phyloP scores from a whole-genome alignment of 2,329 filamentous ascomycete species.

The Rachicladosporium sp. region DNA sequence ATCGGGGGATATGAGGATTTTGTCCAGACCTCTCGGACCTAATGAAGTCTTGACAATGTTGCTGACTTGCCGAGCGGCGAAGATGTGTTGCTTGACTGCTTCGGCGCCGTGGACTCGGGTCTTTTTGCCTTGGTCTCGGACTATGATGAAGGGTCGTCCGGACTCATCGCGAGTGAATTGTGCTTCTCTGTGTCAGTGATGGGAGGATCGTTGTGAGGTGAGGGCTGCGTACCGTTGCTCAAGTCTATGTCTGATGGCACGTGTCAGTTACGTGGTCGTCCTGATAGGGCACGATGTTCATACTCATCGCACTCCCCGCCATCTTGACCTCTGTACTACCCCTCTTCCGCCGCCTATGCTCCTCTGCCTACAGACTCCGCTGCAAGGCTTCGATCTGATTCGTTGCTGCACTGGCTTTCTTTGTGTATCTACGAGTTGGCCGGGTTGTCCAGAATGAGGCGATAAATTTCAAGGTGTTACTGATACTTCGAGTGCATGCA shows the following conservation, averaged over 20 bases:
- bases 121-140: constrained; percentile 97
- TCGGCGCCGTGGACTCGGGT: constrained; percentile 94
- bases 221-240: constrained; percentile 55
- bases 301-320: constrained; percentile 44
- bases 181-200: constrained; percentile 29
- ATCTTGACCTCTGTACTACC: background rate
- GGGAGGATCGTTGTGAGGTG: background rate
- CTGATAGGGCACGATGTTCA: constrained; percentile 47
- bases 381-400: background rate
- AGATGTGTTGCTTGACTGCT: constrained; percentile 95
- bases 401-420: background rate
- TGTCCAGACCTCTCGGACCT: constrained; percentile 90
- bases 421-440: too few relatives aligned
- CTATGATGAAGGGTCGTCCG: constrained; percentile 93
- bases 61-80: constrained; percentile 88
- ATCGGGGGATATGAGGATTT: constrained; percentile 96
- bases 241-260: constrained; percentile 58
- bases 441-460: too few relatives aligned
- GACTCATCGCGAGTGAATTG: constrained; percentile 92
- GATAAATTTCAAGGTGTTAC: too few relatives aligned
- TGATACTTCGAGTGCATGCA: too few relatives aligned
- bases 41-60: constrained; percentile 96
- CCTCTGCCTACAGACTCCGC: background rate
- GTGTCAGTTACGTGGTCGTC: constrained; percentile 13
- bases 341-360: background rate